Base-by-base conservation (phyloP, 148 eudicot species). In the Beta vulgaris region DNA sequence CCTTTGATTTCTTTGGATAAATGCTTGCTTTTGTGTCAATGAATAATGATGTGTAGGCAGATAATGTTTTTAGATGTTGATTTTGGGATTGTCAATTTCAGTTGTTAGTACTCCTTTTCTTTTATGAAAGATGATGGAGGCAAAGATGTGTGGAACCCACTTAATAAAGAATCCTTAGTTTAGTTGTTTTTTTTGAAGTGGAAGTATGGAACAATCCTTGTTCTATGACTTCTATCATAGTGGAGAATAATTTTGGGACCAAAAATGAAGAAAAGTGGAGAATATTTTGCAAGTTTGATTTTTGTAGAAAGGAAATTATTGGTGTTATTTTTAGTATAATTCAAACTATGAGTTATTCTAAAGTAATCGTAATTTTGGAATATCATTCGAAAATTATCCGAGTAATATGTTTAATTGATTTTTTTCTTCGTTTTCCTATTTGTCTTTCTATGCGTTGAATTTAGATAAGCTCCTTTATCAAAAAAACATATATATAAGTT, bases 1-100 rank as follows among this genome's bases (percentile, higher is more conserved):
- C 29, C 46, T 23, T 40, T 35, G 11, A 14, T 35, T 40, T 39
- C 0, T n/a, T 32, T 72, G 25, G 14, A 72, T 72, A 67, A 66
- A 40, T 55, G 14, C 40, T n/a, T n/a, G 57, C 1, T 21, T 51
- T 39, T 44, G 19, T 43, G 51, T 60, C 76, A 73, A 59, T 59
- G 68, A 72, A 42, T 68, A 73, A 59, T 59, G 68, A 72, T 72
- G 75, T 37, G 49, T 26, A 37, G 25, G 51, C 74, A 57, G 35
- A 54, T 19, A 58, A 54, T 67, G 71, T 42, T 71, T 48, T 46
- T 51, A 48, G 57, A 32, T 48, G 15, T 29, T 44, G 11, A n/a
- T 12, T 43, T 43, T 31, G 58, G 32, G 11, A 63, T 70, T 54
- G 43, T n/a, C 77, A 62, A 63, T 34, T n/a, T 18, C 43, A 64